phyloP scores from a whole-genome alignment of 768 basidiomycete genomes.

The Podaxis sp. region DNA sequence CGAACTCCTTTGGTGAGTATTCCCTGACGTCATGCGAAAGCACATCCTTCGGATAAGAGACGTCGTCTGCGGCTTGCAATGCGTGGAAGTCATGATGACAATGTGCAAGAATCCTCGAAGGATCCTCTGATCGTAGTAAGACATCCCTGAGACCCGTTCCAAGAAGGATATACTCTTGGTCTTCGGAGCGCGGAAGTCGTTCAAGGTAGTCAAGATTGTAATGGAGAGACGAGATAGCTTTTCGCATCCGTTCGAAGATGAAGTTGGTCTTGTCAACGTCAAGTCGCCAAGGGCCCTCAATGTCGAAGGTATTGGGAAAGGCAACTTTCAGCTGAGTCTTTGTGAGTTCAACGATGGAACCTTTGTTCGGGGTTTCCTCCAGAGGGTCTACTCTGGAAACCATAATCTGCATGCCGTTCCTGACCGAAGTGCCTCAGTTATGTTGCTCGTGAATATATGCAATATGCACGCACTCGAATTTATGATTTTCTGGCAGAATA shows the following conservation, averaged over 20 bases:
- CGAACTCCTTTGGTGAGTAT: constrained; percentile 17
- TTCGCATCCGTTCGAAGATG: constrained; percentile 66
- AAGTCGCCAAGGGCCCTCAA: constrained; percentile 58
- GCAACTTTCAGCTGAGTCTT: constrained; percentile 55
- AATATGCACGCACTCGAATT: constrained; percentile 65
- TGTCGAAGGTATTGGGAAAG: constrained; percentile 48
- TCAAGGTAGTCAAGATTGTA: constrained; percentile 51
- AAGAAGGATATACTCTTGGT: constrained; percentile 54
- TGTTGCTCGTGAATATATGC: constrained; percentile 2
- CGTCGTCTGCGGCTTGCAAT: constrained; percentile 21
- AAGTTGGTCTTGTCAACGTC: constrained; percentile 73
- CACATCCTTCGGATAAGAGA: constrained; percentile 12
- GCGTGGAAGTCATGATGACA: not conserved
- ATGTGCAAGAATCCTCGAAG: not conserved
- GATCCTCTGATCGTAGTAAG: constrained; percentile 49
- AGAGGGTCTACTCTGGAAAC: constrained; percentile 65
- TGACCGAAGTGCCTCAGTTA: constrained; percentile 26
- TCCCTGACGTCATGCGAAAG: constrained; percentile 14
- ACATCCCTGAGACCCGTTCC: constrained; percentile 77
- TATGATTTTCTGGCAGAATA: constrained; percentile 55
- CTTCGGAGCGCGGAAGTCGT: constrained; percentile 22
- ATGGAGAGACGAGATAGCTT: constrained; percentile 58
- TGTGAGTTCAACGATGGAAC: constrained; percentile 51
- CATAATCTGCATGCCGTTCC: constrained; percentile 70
- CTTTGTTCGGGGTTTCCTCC: constrained; percentile 49